Percentiles rank a stretch among this genome's conserved stretches.
These are phyloP conservation scores for Parsonsia alboflavescens DNA, from an alignment of 257 asterid genomes.

Conservation along the genomic window DNA sequence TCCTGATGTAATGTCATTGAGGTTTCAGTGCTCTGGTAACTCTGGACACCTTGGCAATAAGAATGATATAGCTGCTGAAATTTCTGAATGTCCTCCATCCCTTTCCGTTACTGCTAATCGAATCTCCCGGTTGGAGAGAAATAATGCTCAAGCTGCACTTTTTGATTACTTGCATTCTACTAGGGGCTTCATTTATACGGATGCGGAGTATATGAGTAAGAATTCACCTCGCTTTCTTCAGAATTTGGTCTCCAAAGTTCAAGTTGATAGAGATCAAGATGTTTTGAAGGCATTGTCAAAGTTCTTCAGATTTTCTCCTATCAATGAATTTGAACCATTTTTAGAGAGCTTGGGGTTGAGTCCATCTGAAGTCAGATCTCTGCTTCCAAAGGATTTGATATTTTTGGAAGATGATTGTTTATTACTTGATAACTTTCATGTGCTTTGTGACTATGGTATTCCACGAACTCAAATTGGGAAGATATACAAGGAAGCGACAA, in stretches of 20 bases:
- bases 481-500: constrained; percentile 61
- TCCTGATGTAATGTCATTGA: background rate
- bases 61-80: background rate
- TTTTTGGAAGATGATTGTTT: constrained; percentile 56
- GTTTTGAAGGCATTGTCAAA: constrained; percentile 49
- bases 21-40: constrained; percentile 12
- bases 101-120: constrained; percentile 8
- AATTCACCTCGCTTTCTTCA: constrained; percentile 67
- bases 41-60: background rate
- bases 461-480: constrained; percentile 73
- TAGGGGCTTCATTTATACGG: constrained; percentile 62
- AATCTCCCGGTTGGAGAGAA: constrained; percentile 30
- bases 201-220: constrained; percentile 86
- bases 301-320: constrained; percentile 68
- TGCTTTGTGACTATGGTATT: constrained; percentile 66
- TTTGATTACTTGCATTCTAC: constrained; percentile 84
- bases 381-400: constrained; percentile 61
- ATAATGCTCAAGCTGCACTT: constrained; percentile 70
- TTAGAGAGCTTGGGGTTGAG: constrained; percentile 86
- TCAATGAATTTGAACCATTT: constrained; percentile 91
- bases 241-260: constrained; percentile 41
- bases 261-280: constrained; percentile 40
- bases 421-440: constrained; percentile 63
- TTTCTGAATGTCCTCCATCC: constrained; percentile 13
- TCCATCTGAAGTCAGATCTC: constrained; percentile 37